Evolutionary conservation across 108 stramenopile species (phyloP).

Genomic region (Schizochytrium sp.): DNA sequence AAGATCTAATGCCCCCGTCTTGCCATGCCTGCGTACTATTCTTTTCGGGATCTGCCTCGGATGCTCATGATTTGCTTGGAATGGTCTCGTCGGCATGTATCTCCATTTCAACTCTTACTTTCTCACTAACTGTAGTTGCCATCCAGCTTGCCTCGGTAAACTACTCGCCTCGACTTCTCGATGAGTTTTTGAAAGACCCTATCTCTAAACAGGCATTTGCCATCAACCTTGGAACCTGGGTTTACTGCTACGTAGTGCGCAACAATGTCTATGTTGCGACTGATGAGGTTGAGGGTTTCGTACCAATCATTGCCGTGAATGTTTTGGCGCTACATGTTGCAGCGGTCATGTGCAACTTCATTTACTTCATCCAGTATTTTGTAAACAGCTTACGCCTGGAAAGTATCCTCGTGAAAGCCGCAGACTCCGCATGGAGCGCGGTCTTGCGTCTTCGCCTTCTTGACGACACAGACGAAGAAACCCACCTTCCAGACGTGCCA

Average conservation of each 20-base stretch:
- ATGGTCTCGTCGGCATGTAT: neutral
- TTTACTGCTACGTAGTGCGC: neutral
- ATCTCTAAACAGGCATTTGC: neutral
- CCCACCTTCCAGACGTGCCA: neutral
- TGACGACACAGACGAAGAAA: constrained; percentile 4
- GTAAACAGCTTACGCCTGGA: constrained; percentile 51
- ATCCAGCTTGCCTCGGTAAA: neutral
- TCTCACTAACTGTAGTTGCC: neutral
- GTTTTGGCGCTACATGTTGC: constrained; percentile 23
- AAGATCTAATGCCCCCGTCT: too few relatives aligned
- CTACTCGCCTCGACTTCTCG: neutral
- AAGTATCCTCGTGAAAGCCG: constrained; percentile 15
- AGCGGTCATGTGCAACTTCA: constrained; percentile 24
- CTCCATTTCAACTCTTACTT: neutral
- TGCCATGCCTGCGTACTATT: neutral
- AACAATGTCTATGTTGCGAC: neutral
- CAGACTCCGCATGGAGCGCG: neutral
- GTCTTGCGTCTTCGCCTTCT: neutral
- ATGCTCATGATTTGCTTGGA: neutral
- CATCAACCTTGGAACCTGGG: neutral
- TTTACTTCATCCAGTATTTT: constrained; percentile 46
- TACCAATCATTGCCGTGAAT: constrained; percentile 40
- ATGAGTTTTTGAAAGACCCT: constrained; percentile 2
- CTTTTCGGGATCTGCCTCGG: neutral
- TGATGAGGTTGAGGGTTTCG: neutral